A percentile compares a stretch with the other conserved stretches of the same genome.
Conservation (phyloP, 148 eudicot species). For the Polygonum aviculare region DNA sequence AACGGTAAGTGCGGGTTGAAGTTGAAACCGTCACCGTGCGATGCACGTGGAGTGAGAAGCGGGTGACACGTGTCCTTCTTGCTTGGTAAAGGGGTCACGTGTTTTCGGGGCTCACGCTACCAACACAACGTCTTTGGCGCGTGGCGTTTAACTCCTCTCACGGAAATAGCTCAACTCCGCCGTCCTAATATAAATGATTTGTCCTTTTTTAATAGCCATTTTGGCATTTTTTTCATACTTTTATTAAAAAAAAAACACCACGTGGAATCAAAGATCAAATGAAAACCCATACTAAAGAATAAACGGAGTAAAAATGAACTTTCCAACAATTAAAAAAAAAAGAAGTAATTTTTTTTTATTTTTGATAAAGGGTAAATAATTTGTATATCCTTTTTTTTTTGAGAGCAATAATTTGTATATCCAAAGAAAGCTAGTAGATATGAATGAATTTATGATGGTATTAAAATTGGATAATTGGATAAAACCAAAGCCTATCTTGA, state of each 20-base stretch:
- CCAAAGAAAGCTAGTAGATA: not conserved
- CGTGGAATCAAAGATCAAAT: no score
- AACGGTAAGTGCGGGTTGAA: not conserved
- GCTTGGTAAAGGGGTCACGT: conserved; percentile 2
- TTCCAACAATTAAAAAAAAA: not conserved
- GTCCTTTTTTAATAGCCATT: not conserved
- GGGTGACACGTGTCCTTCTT: conserved; percentile 6
- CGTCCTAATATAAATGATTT: not conserved
- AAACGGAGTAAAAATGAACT: not conserved
- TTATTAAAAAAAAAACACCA: no score
- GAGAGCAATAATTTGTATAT: no score
- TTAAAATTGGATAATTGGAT: no score
- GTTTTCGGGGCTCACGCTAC: conserved; percentile 2
- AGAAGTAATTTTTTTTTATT: no score
- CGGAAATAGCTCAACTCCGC: conserved; percentile 1
- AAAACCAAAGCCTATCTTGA: no score
- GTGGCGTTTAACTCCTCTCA: conserved; percentile 6
- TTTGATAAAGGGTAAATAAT: no score
- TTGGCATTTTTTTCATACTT: no score
- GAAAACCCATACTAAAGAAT: no score
- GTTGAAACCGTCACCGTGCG: conserved; percentile 10
- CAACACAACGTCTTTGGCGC: not conserved
- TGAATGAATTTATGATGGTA: not conserved
- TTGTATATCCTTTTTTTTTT: no score
- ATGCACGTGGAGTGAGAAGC: conserved; percentile 5